Conservation (phyloP, 176 grass and related monocot species). For the Chrysopogon serrulatus region DNA sequence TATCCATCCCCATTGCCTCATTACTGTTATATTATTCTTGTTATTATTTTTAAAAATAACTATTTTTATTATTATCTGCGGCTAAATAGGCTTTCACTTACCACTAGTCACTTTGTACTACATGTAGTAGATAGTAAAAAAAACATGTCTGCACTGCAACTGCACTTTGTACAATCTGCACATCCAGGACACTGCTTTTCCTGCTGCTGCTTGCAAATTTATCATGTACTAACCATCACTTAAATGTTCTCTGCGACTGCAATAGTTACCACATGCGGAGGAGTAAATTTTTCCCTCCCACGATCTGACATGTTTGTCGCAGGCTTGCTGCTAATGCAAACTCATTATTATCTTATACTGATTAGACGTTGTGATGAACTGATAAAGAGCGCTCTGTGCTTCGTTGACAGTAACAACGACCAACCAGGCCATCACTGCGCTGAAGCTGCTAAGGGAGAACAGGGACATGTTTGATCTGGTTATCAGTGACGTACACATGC, state of each 20-base stretch:
- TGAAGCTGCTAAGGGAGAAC: no score
- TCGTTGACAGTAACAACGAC: constrained; percentile 72
- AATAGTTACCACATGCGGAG: constrained; percentile 3
- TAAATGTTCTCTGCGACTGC: not conserved
- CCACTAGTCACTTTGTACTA: not conserved
- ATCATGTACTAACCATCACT: not conserved
- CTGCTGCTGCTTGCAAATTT: not conserved
- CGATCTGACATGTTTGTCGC: not conserved
- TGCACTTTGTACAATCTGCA: not conserved
- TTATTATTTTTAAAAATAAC: not conserved
- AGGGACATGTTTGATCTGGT: no score
- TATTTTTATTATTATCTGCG: not conserved
- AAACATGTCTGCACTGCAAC: no score
- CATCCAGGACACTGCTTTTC: not conserved
- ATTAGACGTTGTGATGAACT: not conserved
- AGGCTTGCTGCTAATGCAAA: not conserved
- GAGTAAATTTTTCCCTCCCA: not conserved
- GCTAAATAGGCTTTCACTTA: not conserved
- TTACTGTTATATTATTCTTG: no score
- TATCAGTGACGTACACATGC: no score
- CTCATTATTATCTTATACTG: not conserved
- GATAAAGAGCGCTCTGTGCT: not conserved
- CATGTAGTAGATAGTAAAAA: not conserved
- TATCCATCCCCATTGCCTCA: not conserved
- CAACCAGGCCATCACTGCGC: constrained; percentile 53